These are phyloP conservation scores for Mycotypha africana DNA, from an alignment of 371 early-diverging fungal genomes.

Conservation along the genomic window DNA sequence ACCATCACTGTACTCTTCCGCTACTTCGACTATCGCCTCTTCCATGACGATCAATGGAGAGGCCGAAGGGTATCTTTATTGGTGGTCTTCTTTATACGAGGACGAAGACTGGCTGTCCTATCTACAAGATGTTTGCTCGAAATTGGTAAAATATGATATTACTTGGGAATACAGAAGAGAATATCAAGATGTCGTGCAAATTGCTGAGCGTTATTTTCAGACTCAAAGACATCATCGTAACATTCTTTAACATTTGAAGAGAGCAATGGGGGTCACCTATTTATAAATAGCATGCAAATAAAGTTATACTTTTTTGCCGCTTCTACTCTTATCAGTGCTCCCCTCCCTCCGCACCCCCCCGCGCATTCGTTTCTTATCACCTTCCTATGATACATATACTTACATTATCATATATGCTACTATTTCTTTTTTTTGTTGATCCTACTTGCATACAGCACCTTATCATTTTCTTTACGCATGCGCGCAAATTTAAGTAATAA, in stretches of 20 bases:
- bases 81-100: not conserved
- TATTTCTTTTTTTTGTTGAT: constrained; percentile 27
- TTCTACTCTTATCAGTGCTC: too few relatives aligned
- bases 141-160: constrained; percentile 25
- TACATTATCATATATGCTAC: not conserved
- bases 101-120: constrained; percentile 16
- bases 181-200: constrained; percentile 24
- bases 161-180: constrained; percentile 41
- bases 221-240: too few relatives aligned
- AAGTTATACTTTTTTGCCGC: too few relatives aligned
- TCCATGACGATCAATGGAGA: too few relatives aligned
- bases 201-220: constrained; percentile 23
- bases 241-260: too few relatives aligned
- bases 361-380: not conserved
- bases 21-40: too few relatives aligned
- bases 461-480: constrained; percentile 16
- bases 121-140: constrained; percentile 19
- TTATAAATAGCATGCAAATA: too few relatives aligned
- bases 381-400: not conserved
- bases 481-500: constrained; percentile 46
- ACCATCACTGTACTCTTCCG: too few relatives aligned
- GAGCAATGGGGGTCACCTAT: too few relatives aligned
- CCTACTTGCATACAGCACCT: constrained; percentile 29
- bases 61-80: constrained; percentile 3
- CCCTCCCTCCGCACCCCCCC: too few relatives aligned